Base-by-base conservation (phyloP, 805 yeast species). In the Cyberlindnera petersonii region DNA sequence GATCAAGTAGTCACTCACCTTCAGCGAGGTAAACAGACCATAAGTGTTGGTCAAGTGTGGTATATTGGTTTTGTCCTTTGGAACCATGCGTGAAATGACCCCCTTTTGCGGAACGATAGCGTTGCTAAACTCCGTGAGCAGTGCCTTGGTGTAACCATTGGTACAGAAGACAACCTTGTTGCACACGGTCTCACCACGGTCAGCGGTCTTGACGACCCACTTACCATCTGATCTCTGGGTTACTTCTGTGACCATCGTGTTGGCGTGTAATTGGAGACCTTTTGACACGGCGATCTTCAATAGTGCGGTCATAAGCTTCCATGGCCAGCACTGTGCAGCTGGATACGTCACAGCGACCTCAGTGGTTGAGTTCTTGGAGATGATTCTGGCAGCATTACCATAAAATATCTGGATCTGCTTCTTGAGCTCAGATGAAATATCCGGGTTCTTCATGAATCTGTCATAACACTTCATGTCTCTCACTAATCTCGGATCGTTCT, bases 361-460 rank as follows among this genome's bases (percentile, higher is more conserved):
- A 54, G 98, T 97, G 63, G 86, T 86, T 42, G 80, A 71, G 74
- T 95, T 80, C 66, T 76, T 79, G 49, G 75, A 77, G 43, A 72
- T 69, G 40, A 59, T 52, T 59, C 75, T 65, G 50, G 79, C 71
- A 18, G 58, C 44, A 16, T 63, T 65, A 13, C 68, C 69, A 29
- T 39, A 46, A 4, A 49, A 24, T 6, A 66, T 45, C 42, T 64
- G 66, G 21, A 63, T 39, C 33, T 59, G 63, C n/a, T 46, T 47
- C 40, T 59, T 61, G 38, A 56, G 43, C 8, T 53, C 57, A 11
- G 43, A 38, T 17, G 53, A 56, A 22, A 66, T 47, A 22, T 39
- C 53, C 4, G 64, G 63, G 35, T 61, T 65, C 16, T 50, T 40
- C 36, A 50, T 39, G 47, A 52, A 41, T 20, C 39, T 40, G 32